These are phyloP conservation scores for Andrographis paniculata DNA, from an alignment of 305 asterid genomes.

Conservation along the genomic window DNA sequence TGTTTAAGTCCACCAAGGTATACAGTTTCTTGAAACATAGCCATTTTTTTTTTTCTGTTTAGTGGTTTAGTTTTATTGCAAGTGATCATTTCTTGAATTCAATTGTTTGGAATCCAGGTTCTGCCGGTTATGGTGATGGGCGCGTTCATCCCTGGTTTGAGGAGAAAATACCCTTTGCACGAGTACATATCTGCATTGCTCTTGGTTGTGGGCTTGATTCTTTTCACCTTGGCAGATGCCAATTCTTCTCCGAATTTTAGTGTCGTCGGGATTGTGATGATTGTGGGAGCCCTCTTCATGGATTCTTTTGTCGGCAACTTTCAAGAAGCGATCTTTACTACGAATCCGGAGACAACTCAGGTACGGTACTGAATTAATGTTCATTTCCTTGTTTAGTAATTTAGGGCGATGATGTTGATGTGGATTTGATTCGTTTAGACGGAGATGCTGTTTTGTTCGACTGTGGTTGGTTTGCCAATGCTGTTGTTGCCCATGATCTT, in stretches of 20 bases:
- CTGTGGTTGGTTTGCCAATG: conserved; percentile 82
- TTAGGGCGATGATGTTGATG: background rate
- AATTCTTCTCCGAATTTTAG: conserved; percentile 81
- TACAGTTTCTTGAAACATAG: no score
- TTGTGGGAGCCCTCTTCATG: conserved; percentile 75
- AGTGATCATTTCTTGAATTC: background rate
- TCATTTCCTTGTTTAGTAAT: background rate
- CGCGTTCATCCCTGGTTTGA: conserved; percentile 78
- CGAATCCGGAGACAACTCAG: conserved; percentile 88
- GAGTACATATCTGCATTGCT: conserved; percentile 77
- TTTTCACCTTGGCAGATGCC: conserved; percentile 84
- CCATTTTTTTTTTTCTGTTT: no score
- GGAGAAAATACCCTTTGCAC: conserved; percentile 73
- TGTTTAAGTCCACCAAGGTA: conserved; percentile 86
- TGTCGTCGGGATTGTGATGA: conserved; percentile 70
- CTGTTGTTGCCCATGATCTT: conserved; percentile 72
- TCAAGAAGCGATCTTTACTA: conserved; percentile 83
- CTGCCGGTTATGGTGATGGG: conserved; percentile 79
- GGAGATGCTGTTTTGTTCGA: conserved; percentile 96
- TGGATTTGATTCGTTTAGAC: conserved; percentile 27
- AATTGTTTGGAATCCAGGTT: conserved; percentile 36
- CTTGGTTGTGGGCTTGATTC: conserved; percentile 59
- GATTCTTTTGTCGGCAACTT: conserved; percentile 82
- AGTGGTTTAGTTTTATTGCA: background rate
- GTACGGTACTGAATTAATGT: conserved; percentile 18